phyloP scores from a whole-genome alignment of 306 rosid species.

The Morella rubra region DNA sequence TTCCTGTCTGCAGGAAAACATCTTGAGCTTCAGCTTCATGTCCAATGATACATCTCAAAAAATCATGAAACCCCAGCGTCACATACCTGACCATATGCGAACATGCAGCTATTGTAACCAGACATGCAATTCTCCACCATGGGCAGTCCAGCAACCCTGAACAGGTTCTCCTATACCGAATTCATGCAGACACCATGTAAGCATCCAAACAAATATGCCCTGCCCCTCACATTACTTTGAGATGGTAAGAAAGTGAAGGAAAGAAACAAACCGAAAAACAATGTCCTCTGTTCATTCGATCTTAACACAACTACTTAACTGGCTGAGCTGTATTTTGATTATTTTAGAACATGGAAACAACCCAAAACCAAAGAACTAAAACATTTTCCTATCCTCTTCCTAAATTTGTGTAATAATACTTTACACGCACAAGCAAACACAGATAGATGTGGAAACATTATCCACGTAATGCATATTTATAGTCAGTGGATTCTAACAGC shows the following conservation, averaged over 20 bases:
- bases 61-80: background rate
- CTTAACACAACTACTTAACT: background rate
- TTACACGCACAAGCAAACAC: background rate
- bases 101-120: constrained; percentile 96
- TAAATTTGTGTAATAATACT: background rate
- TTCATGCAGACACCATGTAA: constrained; percentile 13
- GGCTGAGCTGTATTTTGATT: background rate
- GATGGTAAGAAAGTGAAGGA: background rate
- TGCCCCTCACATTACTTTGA: background rate
- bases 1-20: constrained; percentile 74
- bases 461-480: background rate
- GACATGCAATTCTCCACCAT: constrained; percentile 98
- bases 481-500: background rate
- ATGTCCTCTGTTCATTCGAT: background rate
- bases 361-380: constrained; percentile 4
- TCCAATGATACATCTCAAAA: constrained; percentile 17
- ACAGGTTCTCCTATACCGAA: constrained; percentile 68
- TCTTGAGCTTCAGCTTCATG: constrained; percentile 27
- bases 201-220: constrained; percentile 15
- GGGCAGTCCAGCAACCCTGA: constrained; percentile 85
- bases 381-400: background rate
- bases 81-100: constrained; percentile 95
- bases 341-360: constrained; percentile 7
- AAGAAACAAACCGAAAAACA: background rate
- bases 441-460: background rate